Percentiles rank a stretch among this genome's conserved stretches.
phyloP scores from a whole-genome alignment of 345 rosid species.

The Eucalyptus dawsonii region DNA sequence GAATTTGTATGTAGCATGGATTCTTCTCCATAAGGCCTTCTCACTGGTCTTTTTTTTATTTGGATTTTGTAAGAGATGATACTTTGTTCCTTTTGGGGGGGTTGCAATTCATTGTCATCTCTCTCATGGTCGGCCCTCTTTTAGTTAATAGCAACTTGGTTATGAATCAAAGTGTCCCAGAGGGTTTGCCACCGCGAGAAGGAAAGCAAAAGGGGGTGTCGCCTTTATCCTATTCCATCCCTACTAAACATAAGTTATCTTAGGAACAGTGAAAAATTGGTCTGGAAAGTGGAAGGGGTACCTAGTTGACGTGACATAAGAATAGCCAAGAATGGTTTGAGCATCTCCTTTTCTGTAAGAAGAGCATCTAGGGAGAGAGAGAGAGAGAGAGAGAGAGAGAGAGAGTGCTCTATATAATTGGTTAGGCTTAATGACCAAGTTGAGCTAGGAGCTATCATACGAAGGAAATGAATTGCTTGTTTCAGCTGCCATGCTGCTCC shows the following conservation, averaged over 20 bases:
- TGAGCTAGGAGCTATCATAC: neutral
- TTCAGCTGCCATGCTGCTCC: slow-evolving; percentile 1
- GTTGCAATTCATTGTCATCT: neutral
- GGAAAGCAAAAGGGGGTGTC: neutral
- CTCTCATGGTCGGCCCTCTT: neutral
- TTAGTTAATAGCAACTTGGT: neutral
- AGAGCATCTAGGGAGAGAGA: neutral
- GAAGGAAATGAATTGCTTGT: neutral
- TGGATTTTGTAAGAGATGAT: neutral
- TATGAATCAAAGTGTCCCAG: neutral
- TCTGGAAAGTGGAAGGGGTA: neutral
- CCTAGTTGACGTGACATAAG: neutral
- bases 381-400: neutral
- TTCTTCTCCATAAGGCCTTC: neutral
- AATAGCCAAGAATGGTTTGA: neutral
- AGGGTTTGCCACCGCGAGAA: neutral
- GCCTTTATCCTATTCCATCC: neutral
- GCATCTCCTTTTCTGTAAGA: neutral
- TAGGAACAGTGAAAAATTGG: neutral
- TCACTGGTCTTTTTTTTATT: neutral
- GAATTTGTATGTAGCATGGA: neutral
- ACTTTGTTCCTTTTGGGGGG: neutral
- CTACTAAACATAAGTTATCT: neutral
- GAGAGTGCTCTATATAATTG: neutral
- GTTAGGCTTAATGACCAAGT: neutral